Conservation (phyloP, 129 eudicot genomes). For the Mikania micrantha region DNA sequence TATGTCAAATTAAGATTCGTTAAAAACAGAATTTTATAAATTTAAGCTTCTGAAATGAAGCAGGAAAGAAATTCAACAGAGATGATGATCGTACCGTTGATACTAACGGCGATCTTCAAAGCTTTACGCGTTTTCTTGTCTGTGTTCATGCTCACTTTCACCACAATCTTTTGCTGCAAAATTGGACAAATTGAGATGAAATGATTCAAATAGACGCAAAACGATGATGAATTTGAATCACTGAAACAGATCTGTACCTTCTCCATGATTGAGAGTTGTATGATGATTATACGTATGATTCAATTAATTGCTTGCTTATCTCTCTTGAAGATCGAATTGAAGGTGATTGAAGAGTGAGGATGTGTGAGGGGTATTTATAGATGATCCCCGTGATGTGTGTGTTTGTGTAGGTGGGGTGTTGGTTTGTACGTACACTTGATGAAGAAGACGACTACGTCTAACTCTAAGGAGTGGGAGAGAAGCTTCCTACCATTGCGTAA, state of each 20-base stretch:
- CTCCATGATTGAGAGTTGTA: neutral
- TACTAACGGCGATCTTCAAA: constrained; percentile 21
- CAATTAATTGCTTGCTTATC: too few species aligned
- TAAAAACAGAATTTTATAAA: neutral
- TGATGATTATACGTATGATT: too few species aligned
- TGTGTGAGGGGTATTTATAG: too few species aligned
- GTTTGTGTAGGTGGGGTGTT: too few species aligned
- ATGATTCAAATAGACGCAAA: neutral
- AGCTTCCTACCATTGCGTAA: too few species aligned
- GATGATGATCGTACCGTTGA: neutral
- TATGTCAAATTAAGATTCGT: neutral
- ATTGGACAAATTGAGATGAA: neutral
- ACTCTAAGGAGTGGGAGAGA: too few species aligned
- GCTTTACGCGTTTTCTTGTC: constrained; percentile 28
- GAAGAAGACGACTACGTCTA: too few species aligned
- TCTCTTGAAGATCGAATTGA: too few species aligned
- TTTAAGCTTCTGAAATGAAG: too few species aligned
- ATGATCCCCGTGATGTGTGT: too few species aligned
- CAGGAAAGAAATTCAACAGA: neutral
- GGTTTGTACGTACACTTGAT: too few species aligned
- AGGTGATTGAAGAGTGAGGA: too few species aligned
- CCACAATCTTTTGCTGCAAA: constrained; percentile 35
- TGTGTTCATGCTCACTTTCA: constrained; percentile 17
- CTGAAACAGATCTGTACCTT: neutral
- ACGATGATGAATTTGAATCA: neutral